These are phyloP conservation scores for Ogataea angusta DNA, from an alignment of 805 yeast species.

Conservation along the genomic window DNA sequence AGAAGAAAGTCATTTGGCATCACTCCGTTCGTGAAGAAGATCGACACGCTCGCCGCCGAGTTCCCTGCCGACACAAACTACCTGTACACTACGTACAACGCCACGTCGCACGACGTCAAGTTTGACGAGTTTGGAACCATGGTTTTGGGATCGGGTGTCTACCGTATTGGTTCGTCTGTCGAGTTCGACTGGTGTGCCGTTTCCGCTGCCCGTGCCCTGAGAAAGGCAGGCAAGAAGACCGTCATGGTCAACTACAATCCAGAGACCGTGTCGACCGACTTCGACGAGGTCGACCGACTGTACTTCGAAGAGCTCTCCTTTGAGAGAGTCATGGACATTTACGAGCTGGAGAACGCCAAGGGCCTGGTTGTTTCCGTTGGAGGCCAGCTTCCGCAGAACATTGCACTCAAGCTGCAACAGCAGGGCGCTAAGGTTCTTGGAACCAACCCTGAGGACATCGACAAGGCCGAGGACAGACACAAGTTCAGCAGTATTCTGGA, in stretches of 20 bases:
- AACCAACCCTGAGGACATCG: slow-evolving; percentile 97
- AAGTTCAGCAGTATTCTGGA: slow-evolving; percentile 97
- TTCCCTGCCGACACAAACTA: slow-evolving; percentile 96
- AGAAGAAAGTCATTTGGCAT: slow-evolving; percentile 88
- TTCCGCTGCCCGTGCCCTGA: slow-evolving; percentile 87
- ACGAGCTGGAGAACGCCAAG: slow-evolving; percentile 81
- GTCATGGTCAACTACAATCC: slow-evolving; percentile 98
- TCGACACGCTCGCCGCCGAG: slow-evolving; percentile 98
- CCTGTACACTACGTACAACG: slow-evolving; percentile 91
- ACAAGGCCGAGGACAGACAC: slow-evolving; percentile 96
- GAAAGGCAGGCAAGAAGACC: slow-evolving; percentile 83
- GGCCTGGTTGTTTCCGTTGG: slow-evolving; percentile 98
- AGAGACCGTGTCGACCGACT: slow-evolving; percentile 96
- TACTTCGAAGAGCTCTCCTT: slow-evolving; percentile 93
- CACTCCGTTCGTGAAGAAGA: slow-evolving; percentile 90
- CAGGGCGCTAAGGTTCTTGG: slow-evolving; percentile 94
- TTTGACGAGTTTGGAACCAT: slow-evolving; percentile 91
- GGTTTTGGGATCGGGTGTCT: slow-evolving; percentile 98
- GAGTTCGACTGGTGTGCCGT: slow-evolving; percentile 99
- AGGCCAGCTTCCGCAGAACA: slow-evolving; percentile 97
- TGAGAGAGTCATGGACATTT: slow-evolving; percentile 92
- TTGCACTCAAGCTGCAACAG: slow-evolving; percentile 88
- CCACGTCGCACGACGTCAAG: slow-evolving; percentile 76
- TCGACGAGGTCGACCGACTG: slow-evolving; percentile 95
- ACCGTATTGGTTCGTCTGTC: slow-evolving; percentile 97